A percentile compares a stretch with the other conserved stretches of the same genome.
Conservation (phyloP, 2,329 filamentous ascomycete species). For the Pseudogymnoascus sp. region DNA sequence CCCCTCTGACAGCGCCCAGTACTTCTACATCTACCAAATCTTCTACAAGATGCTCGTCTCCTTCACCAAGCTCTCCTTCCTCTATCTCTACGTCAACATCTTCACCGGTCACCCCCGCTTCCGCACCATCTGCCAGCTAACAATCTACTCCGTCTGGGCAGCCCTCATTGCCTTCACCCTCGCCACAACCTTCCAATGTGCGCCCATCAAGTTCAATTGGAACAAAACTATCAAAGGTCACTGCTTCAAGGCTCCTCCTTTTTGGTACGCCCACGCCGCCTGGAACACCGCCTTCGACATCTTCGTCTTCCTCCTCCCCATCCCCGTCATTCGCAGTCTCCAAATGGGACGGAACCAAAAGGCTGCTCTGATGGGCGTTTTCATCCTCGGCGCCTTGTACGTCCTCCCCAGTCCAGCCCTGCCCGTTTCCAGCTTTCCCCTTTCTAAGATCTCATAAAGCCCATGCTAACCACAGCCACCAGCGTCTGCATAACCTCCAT, state of each 20-base stretch:
- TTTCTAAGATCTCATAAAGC: background rate
- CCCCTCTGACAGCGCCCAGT: slow-evolving; percentile 5
- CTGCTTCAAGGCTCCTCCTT: slow-evolving; percentile 15
- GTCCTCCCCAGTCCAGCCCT: background rate
- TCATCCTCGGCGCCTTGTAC: background rate
- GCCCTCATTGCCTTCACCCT: slow-evolving; percentile 11
- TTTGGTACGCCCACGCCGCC: slow-evolving; percentile 15
- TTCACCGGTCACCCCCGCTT: slow-evolving; percentile 14
- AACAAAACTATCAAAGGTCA: slow-evolving; percentile 10
- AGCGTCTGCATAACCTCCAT: background rate
- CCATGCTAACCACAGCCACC: background rate
- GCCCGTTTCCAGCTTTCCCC: background rate
- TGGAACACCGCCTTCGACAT: slow-evolving; percentile 10
- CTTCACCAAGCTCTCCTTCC: slow-evolving; percentile 16
- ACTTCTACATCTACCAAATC: slow-evolving; percentile 17
- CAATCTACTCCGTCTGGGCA: slow-evolving; percentile 14
- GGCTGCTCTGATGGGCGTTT: background rate
- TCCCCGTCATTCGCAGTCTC: background rate
- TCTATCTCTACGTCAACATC: slow-evolving; percentile 15
- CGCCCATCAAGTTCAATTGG: slow-evolving; percentile 13
- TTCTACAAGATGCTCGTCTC: slow-evolving; percentile 15
- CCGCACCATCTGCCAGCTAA: slow-evolving; percentile 10
- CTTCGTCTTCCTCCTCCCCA: background rate
- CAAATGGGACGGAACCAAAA: background rate
- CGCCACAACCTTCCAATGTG: slow-evolving; percentile 16